Evolutionary conservation across 768 basidiomycete genomes (phyloP), one percentile per base, ranked within the genome.

Genomic region (Amanita subjunquillea): DNA sequence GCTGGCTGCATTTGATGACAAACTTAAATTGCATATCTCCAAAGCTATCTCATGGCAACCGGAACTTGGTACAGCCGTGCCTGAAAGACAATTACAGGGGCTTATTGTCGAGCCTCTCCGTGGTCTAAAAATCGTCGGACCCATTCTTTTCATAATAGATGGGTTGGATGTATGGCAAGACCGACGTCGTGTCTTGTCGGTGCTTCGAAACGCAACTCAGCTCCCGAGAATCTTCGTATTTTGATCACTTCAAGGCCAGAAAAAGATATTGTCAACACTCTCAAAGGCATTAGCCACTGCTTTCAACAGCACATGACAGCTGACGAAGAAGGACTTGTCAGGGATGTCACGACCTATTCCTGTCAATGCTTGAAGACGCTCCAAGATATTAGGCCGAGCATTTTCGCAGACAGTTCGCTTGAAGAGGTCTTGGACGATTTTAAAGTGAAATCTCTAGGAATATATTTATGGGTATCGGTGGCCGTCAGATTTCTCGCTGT

Each of bases 141-240:
- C 70, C 10, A 43, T 71, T 2, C 39, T 71, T 9, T 50, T 71
- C 6, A 59, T 72, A 17, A 61, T 72, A 15, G 69, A 72, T 40
- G 69, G 59, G 8, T 56, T 69, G n/a, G 64, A 69, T 32, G 60
- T 62, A 48, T 63, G 64, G 41, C 55, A 58, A 6, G 56, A 63
- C 20, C 48, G 54, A 4, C 3, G n/a, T 29, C 40, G 46, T 23
- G 25, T 55, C 20, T 20, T 51, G 17, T 45, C 46, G 6, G 37
- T 49, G 25, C 41, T 51, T 15, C 22, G 39, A 39, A 39, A 54
- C 36, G 44, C 40, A 32, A 43, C 17, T 7, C 46, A 55, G 12
- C 57, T 66, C 15, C 64, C 1, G n/a, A 32, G 12, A 61, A 60
- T 36, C 59, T 63, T 37, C 61, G 63, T 7, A 57, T 69, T 43